A percentile compares a stretch with the other conserved stretches of the same genome.
Evolutionary conservation across 139 green algal species (phyloP).

Genomic region (Tetraselmis chui): DNA sequence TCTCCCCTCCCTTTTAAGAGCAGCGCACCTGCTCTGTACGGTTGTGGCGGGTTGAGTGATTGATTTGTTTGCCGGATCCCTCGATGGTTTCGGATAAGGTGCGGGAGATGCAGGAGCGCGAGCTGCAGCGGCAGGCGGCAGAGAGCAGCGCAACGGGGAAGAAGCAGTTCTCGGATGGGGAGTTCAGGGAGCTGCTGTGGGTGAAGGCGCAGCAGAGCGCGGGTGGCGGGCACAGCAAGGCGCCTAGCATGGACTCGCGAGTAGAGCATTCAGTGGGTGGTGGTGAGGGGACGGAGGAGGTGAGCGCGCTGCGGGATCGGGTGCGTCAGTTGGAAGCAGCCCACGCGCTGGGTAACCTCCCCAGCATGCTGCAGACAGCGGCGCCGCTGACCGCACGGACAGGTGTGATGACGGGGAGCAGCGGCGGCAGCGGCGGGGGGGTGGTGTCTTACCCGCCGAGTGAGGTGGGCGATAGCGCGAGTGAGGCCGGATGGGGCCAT

Average conservation of each 20-base stretch:
- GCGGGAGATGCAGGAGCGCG: background rate
- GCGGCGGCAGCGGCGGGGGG: background rate
- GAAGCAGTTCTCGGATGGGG: background rate
- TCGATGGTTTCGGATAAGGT: no score
- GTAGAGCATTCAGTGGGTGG: no score
- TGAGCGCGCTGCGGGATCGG: conserved; percentile 1
- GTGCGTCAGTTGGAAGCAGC: conserved; percentile 11
- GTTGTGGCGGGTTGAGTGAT: no score
- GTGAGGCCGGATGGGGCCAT: background rate
- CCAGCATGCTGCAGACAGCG: background rate
- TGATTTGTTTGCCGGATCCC: no score
- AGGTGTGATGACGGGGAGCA: background rate
- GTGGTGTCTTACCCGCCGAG: background rate
- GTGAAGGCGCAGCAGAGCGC: background rate
- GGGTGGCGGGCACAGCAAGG: background rate
- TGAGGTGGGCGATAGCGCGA: background rate
- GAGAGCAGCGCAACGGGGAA: background rate
- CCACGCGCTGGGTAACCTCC: background rate
- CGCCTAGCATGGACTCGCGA: background rate
- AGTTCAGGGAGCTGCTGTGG: background rate
- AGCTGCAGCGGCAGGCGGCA: background rate
- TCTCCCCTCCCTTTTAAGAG: background rate
- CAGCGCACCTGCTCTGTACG: no score
- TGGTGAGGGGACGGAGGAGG: background rate
- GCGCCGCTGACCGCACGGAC: background rate